Evolutionary conservation across 2,329 filamentous ascomycete species (phyloP).

Genomic region (Clarireedia sp.): DNA sequence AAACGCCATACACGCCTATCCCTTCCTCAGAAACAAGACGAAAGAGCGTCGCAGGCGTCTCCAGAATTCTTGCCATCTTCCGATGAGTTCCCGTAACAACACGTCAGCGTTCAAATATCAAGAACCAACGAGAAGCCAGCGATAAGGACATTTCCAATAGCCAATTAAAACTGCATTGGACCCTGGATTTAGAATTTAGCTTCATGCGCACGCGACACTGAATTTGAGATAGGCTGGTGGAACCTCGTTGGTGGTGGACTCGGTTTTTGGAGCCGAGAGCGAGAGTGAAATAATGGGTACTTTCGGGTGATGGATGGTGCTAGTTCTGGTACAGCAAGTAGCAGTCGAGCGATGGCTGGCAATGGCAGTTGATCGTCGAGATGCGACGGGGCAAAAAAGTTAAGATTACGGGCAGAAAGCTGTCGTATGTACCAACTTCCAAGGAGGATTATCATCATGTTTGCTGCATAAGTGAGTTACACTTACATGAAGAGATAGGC

Average conservation of each 20-base stretch:
- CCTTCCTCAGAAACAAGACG: not conserved
- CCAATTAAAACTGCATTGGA: not conserved
- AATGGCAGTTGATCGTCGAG: too few species aligned
- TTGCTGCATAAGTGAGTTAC: too few species aligned
- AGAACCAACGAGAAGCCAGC: not conserved
- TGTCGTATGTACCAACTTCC: too few species aligned
- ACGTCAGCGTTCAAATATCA: not conserved
- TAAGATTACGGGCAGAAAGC: too few species aligned
- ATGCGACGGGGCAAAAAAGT: too few species aligned
- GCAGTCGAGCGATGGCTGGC: too few species aligned
- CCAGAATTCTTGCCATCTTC: not conserved
- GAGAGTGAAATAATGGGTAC: not conserved
- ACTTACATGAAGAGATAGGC: not conserved
- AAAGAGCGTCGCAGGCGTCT: not conserved
- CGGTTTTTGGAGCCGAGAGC: not conserved
- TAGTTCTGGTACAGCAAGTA: too few species aligned
- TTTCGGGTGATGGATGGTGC: too few species aligned
- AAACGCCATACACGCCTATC: too few species aligned
- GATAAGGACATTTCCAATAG: not conserved
- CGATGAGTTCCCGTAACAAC: not conserved
- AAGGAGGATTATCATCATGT: too few species aligned
- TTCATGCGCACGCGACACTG: slow-evolving; percentile 15
- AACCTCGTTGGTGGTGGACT: not conserved
- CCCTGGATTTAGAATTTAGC: not conserved
- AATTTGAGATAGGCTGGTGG: not conserved